Conservation (phyloP, 1,284 basidiomycete species). For the Cutaneotrichosporon dermatis region DNA sequence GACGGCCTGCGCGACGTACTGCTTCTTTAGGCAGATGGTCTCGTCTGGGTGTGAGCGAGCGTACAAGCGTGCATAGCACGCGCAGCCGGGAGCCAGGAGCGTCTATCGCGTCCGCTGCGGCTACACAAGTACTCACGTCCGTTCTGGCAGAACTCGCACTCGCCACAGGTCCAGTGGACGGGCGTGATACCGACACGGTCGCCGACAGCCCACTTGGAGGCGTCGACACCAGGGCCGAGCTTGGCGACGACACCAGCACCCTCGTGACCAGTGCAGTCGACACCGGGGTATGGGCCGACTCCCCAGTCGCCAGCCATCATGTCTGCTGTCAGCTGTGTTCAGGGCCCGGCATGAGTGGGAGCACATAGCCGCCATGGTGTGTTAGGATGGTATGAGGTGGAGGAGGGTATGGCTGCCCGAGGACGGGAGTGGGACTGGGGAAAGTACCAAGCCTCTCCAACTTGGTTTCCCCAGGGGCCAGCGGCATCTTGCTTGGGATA, state of each 20-base stretch:
- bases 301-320: slow-evolving; percentile 18
- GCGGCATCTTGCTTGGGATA: too few species aligned
- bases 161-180: slow-evolving; percentile 11
- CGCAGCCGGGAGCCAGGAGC: too few species aligned
- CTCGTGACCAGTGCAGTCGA: slow-evolving; percentile 23
- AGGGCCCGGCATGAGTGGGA: background rate
- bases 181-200: slow-evolving; percentile 18
- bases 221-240: slow-evolving; percentile 16
- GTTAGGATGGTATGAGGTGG: background rate
- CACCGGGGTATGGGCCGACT: background rate
- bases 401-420: too few species aligned
- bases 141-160: slow-evolving; percentile 19
- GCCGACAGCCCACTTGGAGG: slow-evolving; percentile 15
- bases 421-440: too few species aligned
- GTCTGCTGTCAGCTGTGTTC: slow-evolving; percentile 12
- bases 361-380: background rate
- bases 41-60: slow-evolving; percentile 6
- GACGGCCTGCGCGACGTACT: slow-evolving; percentile 11
- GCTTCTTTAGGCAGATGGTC: slow-evolving; percentile 16
- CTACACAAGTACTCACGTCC: slow-evolving; percentile 9
- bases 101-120: background rate
- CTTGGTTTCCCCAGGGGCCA: too few species aligned
- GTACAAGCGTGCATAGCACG: too few species aligned
- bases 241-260: slow-evolving; percentile 18
- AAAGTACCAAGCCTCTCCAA: too few species aligned